phyloP scores from a whole-genome alignment of 202 grass and related monocot species.

The Hordeum pubiflorum region DNA sequence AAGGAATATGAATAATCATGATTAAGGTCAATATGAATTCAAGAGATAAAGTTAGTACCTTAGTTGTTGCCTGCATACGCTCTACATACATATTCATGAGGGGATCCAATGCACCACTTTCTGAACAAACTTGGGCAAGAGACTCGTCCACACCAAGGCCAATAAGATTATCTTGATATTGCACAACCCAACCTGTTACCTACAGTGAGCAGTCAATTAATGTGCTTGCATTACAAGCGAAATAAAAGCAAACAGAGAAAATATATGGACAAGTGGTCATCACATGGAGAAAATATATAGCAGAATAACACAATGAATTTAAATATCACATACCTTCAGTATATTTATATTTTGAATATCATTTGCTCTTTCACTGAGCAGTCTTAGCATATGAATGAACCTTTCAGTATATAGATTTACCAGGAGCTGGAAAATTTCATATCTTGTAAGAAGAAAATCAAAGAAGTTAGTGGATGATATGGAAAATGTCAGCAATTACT shows the following conservation, averaged over 20 bases:
- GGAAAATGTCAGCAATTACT: constrained; percentile 1
- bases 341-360: constrained; percentile 98
- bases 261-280: constrained; percentile 15
- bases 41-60: constrained; percentile 50
- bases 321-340: constrained; percentile 59
- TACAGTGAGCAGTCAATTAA: constrained; percentile 34
- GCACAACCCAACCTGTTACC: constrained; percentile 98
- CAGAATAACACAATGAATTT: constrained; percentile 3
- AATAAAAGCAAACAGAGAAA: constrained; percentile 17
- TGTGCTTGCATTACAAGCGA: constrained; percentile 12
- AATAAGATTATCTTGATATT: constrained; percentile 98
- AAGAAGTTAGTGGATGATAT: background rate
- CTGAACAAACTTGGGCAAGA: constrained; percentile 98
- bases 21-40: constrained; percentile 28
- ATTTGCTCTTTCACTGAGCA: constrained; percentile 93
- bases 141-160: constrained; percentile 91
- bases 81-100: constrained; percentile 99
- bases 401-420: constrained; percentile 97
- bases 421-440: constrained; percentile 98
- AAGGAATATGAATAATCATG: constrained; percentile 15
- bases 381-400: constrained; percentile 94
- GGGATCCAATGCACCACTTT: constrained; percentile 98
- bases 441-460: constrained; percentile 46
- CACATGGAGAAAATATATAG: background rate
- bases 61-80: constrained; percentile 94